phyloP scores from a whole-genome alignment of 371 early-diverging fungal species.

The Haplosporangium sp. region DNA sequence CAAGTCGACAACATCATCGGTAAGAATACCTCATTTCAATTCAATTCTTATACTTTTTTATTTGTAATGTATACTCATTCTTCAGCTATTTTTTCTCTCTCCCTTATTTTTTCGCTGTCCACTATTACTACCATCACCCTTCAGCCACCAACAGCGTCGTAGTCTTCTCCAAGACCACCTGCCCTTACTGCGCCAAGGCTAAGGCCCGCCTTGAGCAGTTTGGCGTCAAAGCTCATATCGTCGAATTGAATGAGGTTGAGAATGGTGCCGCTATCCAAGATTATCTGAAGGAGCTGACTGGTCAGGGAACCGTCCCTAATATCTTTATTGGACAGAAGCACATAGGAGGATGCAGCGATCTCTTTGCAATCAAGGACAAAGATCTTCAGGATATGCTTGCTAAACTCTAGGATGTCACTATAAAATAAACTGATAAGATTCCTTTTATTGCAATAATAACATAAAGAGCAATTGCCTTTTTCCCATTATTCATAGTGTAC shows the following conservation, averaged over 20 bases:
- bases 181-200: slow-evolving; percentile 86
- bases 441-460: slow-evolving; percentile 3
- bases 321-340: slow-evolving; percentile 86
- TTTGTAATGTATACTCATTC: slow-evolving; percentile 3
- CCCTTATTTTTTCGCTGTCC: neutral
- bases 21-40: slow-evolving; percentile 2
- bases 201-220: slow-evolving; percentile 72
- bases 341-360: slow-evolving; percentile 87
- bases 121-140: too few species aligned
- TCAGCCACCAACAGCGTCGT: slow-evolving; percentile 39
- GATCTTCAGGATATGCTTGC: slow-evolving; percentile 57
- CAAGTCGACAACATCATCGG: slow-evolving; percentile 47
- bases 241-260: slow-evolving; percentile 71
- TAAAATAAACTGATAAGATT: neutral
- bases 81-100: neutral
- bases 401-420: slow-evolving; percentile 17
- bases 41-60: neutral
- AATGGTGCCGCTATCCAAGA: slow-evolving; percentile 85
- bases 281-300: slow-evolving; percentile 75
- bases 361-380: slow-evolving; percentile 64
- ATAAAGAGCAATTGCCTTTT: neutral
- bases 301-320: slow-evolving; percentile 93
- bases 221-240: slow-evolving; percentile 60
- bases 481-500: too few species aligned
- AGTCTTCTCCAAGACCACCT: slow-evolving; percentile 88